Evolutionary conservation across 257 asterid genomes (phyloP), one percentile per base, ranked within the genome.

Genomic region (Pogostemon cablin): DNA sequence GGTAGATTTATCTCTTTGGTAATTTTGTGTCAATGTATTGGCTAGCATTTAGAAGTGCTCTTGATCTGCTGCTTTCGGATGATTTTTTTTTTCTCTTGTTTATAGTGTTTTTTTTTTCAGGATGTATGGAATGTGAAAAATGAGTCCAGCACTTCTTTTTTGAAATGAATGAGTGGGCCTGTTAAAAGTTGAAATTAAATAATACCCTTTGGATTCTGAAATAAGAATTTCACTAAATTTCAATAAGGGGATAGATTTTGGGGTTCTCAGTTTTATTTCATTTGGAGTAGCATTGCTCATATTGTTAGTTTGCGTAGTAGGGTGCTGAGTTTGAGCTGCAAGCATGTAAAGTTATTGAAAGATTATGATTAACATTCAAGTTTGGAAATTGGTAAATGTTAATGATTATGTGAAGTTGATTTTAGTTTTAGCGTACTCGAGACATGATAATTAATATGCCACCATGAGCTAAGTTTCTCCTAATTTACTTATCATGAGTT

Each of bases 1-100:
- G 91, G 95, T 90, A 66, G 15, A 67, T 40, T 46, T 40, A 15
- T 73, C 38, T 64, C 66, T n/a, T 60, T 44, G 35, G 6, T 48
- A 17, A 46, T 62, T 15, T 52, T 7, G 48, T 15, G 11, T 58
- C 35, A 52, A 56, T 52, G 25, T 12, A 42, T 11, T 37, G 53
- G 43, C 48, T 49, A 39, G 37, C 61, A 52, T 3, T 42, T 42
- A 39, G 6, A 40, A 12, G 3, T 55, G 56, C 9, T 3, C 3
- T 43, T 43, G 1, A 42, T 53, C 20, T 62, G 34, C 34, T 72
- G 42, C 53, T 32, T 55, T 64, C 37, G 11, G 15, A 10, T 37
- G 47, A 37, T 15, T 1, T 1, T 0, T 25, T 25, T 25, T 25
- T 59, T 38, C 50, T 35, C 11, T 34, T 54, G 52, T 40, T 20